Conservation (phyloP, 495 filamentous ascomycete genomes). For the Polyplosphaeria fusca region DNA sequence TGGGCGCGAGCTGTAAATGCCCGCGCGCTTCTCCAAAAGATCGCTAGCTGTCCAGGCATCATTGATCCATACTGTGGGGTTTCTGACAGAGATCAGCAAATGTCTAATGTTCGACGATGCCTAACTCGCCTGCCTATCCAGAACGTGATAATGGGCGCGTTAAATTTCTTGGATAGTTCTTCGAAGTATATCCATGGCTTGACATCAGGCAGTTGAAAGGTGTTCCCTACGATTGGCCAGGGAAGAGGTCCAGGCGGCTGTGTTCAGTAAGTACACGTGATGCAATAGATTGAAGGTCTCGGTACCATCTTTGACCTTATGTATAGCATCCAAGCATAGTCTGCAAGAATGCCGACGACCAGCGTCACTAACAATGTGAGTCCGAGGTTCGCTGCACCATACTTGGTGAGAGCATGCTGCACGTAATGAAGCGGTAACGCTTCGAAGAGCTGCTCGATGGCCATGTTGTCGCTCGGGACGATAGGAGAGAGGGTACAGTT, state of each 20-base stretch:
- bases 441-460: slow-evolving; percentile 29
- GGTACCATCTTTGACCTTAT: slow-evolving; percentile 33
- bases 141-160: slow-evolving; percentile 58
- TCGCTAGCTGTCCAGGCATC: slow-evolving; percentile 58
- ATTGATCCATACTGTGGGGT: slow-evolving; percentile 61
- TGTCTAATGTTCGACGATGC: not conserved
- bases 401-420: slow-evolving; percentile 30
- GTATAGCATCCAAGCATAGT: slow-evolving; percentile 34
- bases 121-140: slow-evolving; percentile 55
- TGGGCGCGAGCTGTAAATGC: slow-evolving; percentile 52
- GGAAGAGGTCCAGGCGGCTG: slow-evolving; percentile 58
- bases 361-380: slow-evolving; percentile 15
- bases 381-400: slow-evolving; percentile 11
- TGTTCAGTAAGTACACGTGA: slow-evolving; percentile 5
- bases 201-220: slow-evolving; percentile 54
- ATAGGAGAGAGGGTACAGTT: not conserved
- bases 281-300: not conserved
- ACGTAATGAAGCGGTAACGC: slow-evolving; percentile 25
- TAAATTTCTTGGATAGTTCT: slow-evolving; percentile 51
- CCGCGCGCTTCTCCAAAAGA: slow-evolving; percentile 54
- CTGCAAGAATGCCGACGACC: slow-evolving; percentile 11
- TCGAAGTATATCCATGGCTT: slow-evolving; percentile 68
- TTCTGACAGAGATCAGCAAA: slow-evolving; percentile 40
- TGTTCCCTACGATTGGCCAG: slow-evolving; percentile 52
- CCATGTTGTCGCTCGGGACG: too few species aligned